Percentiles rank a stretch among this genome's conserved stretches.
These are phyloP conservation scores for Penicillium manginii DNA, from an alignment of 495 filamentous ascomycete genomes.

Conservation along the genomic window DNA sequence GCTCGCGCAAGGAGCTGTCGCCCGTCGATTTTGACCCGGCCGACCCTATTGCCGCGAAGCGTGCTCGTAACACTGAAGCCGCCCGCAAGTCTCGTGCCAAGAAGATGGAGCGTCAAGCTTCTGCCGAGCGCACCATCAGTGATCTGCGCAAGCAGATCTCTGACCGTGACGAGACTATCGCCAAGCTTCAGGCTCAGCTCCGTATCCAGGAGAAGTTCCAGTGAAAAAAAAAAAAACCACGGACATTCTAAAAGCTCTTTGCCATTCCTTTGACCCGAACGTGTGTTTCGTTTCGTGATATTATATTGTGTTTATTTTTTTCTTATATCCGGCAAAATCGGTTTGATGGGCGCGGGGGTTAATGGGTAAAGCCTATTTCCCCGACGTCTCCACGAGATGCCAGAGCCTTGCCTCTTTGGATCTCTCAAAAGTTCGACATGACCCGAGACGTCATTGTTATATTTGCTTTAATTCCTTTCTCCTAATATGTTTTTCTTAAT, in stretches of 20 bases:
- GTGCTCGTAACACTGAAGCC: constrained; percentile 92
- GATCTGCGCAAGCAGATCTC: constrained; percentile 50
- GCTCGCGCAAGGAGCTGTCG: constrained; percentile 78
- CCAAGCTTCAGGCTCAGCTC: constrained; percentile 44
- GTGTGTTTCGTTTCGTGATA: constrained; percentile 20
- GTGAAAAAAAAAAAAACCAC: constrained; percentile 25
- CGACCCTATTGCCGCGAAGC: constrained; percentile 85
- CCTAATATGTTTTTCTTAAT: constrained; percentile 25
- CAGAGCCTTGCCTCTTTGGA: constrained; percentile 19
- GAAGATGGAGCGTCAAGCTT: constrained; percentile 70
- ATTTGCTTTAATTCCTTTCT: constrained; percentile 24
- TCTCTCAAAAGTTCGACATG: constrained; percentile 32
- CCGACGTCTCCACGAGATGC: constrained; percentile 33
- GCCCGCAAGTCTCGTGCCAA: constrained; percentile 92
- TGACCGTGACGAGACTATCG: constrained; percentile 66
- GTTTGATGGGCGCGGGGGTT: constrained; percentile 40
- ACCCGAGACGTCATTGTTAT: constrained; percentile 26
- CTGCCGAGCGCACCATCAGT: constrained; percentile 57
- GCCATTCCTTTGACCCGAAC: constrained; percentile 8
- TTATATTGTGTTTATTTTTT: constrained; percentile 7
- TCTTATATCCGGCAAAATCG: constrained; percentile 13
- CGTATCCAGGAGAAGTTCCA: constrained; percentile 22
- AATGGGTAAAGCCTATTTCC: constrained; percentile 34
- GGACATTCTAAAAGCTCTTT: constrained; percentile 4
- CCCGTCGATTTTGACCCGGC: constrained; percentile 61